A percentile compares a stretch with the other conserved stretches of the same genome.
Conservation (phyloP, 2,329 filamentous ascomycete genomes). For the Paecilomyces niveus region DNA sequence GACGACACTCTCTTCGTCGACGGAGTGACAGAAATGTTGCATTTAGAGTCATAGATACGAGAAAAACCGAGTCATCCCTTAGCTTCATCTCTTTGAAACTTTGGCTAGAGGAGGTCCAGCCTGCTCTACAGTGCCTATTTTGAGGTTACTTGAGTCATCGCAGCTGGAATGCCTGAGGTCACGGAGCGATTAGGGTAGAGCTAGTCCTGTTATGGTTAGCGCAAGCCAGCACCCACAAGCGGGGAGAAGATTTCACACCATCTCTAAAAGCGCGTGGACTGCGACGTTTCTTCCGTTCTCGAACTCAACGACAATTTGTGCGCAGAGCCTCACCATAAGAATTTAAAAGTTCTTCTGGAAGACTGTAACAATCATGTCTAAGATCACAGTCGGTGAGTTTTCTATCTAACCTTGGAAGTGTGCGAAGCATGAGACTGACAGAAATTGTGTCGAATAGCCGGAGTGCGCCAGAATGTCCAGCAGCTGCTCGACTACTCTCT, state of each 20-base stretch:
- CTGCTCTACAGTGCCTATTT: background rate
- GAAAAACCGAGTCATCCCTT: background rate
- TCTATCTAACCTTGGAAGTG: background rate
- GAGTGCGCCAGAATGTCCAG: constrained; percentile 91
- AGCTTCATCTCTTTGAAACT: background rate
- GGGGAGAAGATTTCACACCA: constrained; percentile 26
- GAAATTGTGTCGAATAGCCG: constrained; percentile 48
- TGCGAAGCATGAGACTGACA: constrained; percentile 7
- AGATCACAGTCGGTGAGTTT: constrained; percentile 51
- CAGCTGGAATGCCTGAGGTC: background rate
- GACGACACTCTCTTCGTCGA: background rate
- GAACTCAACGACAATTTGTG: constrained; percentile 25
- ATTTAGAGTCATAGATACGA: background rate
- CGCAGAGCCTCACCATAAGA: constrained; percentile 68
- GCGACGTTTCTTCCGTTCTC: constrained; percentile 18
- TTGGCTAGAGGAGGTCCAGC: background rate
- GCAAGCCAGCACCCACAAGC: constrained; percentile 28
- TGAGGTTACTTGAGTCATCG: background rate
- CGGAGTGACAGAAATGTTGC: background rate
- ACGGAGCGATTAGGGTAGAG: constrained; percentile 14
- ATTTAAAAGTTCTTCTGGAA: constrained; percentile 65
- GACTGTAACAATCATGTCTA: constrained; percentile 62
- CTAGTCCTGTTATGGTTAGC: constrained; percentile 9
- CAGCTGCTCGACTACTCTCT: constrained; percentile 91
- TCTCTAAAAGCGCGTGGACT: constrained; percentile 8